Evolutionary conservation across 768 basidiomycete genomes (phyloP), one percentile per base, ranked within the genome.

Genomic region (Russula earlei): DNA sequence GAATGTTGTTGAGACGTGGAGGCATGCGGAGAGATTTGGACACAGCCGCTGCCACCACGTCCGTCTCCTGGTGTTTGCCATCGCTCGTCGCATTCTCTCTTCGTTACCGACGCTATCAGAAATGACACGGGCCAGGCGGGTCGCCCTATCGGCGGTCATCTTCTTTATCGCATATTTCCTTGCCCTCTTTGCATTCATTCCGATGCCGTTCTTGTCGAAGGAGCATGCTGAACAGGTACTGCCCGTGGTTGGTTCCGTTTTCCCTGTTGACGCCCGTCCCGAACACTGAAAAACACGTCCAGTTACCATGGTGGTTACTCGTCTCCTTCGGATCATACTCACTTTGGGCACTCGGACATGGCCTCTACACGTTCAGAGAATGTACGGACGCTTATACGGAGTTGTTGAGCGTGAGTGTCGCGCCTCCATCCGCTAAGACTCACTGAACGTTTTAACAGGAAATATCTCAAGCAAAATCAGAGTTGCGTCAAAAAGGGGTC

Each of bases 251-350:
- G 65, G 83, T 72, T 27, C 2, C 22, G 9, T 37, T 47, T 8
- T 27, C 48, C 15, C 15, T 33, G 40, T 29, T 45, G 33, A 31
- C 33, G 20, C 34, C 27, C 29, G 15, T 47, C 20, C 17, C 5
- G 5, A 19, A 31, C 15, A 12, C 36, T 45, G 38, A 60, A 31
- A n/a, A 29, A 40, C 20, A 38, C 37, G n/a, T 52, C 48, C 54
- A 89, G 88, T 68, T 90, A 29, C 87, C 88, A 3, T 91, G 85
- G 84, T 90, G 87, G 87, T 64, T 87, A 9, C 77, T 91, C 12
- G 83, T 91, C 2, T 73, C 83, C 1, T 88, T 88, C 60, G 89
- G 89, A 12, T 81, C 87, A 1, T 91, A 87, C 66, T 84, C 84
- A 17, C 77, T 91, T 11, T 81, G 81, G 71, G 85, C 83, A 10